Conservation (phyloP, 2,329 filamentous ascomycete species). For the Cordyceps javanica region DNA sequence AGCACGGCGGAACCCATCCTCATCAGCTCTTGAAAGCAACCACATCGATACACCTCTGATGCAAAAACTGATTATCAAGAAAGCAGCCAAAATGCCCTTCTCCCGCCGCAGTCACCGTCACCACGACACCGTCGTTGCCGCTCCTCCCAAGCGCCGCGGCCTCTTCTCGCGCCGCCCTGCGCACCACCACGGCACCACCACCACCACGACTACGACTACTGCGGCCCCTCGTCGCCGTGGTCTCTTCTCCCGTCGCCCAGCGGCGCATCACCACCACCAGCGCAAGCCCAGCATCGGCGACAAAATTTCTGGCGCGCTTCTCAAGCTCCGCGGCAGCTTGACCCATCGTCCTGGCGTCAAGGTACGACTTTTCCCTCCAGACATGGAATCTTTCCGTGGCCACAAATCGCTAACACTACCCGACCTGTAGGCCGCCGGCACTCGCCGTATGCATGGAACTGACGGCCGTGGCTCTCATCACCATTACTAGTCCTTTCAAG, state of each 20-base stretch:
- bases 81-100: slow-evolving; percentile 27
- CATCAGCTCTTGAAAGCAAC: neutral
- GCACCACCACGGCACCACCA: slow-evolving; percentile 30
- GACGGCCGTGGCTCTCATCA: slow-evolving; percentile 56
- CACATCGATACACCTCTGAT: neutral
- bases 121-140: slow-evolving; percentile 7
- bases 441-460: slow-evolving; percentile 67
- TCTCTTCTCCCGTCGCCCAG: slow-evolving; percentile 33
- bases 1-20: neutral
- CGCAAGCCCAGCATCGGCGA: slow-evolving; percentile 65
- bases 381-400: no score
- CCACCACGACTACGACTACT: slow-evolving; percentile 33
- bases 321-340: slow-evolving; percentile 65
- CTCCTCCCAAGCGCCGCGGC: slow-evolving; percentile 14
- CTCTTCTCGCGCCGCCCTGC: slow-evolving; percentile 25
- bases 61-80: neutral
- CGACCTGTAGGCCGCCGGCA: slow-evolving; percentile 57
- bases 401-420: neutral
- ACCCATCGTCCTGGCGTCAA: slow-evolving; percentile 66
- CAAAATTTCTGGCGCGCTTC: slow-evolving; percentile 70
- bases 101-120: slow-evolving; percentile 16
- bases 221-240: slow-evolving; percentile 35
- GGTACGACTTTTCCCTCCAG: slow-evolving; percentile 40
- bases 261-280: slow-evolving; percentile 47
- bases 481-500: neutral